Base-by-base conservation (phyloP, 2,329 filamentous ascomycete genomes). In the Hypoxylon sp. region DNA sequence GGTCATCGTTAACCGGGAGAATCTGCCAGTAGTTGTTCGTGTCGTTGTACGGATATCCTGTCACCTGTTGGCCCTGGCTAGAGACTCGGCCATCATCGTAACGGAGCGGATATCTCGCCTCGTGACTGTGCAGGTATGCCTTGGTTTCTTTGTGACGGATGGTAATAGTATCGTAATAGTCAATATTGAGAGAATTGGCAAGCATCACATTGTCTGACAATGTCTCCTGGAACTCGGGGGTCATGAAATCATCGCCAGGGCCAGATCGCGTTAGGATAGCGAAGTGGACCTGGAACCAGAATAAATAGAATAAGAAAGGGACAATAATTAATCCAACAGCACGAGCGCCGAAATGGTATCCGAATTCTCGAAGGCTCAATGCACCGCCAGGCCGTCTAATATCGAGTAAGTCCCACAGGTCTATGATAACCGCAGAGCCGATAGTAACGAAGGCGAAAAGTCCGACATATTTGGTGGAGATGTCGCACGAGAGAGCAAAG, bases 231-330 rank as follows among this genome's bases (percentile, higher is more conserved):
- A 99, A 99, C 76, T 96, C 93, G 1, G 96, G 96, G 3, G 91
- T 94, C 96, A 99, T 99, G 82, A 99, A 99, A 76, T 98, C 95
- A 77, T 99, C 96, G 57, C 96, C 96, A 46, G 96, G 95, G 34
- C 96, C 96, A 55, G 96, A 98, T 65, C 90, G 87, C 71, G 83
- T 91, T 68, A 99, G 86, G 74, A 99, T 93, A 46, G 93, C 86
- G 79, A 99, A 99, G 82, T 99, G 96, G 29, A 99, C 94, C 85
- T 99, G 96, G 90, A 99, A 99, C 96, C 96, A 99, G 86, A 99
- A 98, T 48, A 99, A 88, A 81, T 99, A 99, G 81, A 99, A 96
- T 75, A 98, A 85, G 85, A 99, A 97, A 12, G 96, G 96, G 71
- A 98, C 88, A 71, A 97, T 78, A 73, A 98, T 93, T 60, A 99